phyloP scores from a whole-genome alignment of 305 asterid species.

The Fraxinus sp. region DNA sequence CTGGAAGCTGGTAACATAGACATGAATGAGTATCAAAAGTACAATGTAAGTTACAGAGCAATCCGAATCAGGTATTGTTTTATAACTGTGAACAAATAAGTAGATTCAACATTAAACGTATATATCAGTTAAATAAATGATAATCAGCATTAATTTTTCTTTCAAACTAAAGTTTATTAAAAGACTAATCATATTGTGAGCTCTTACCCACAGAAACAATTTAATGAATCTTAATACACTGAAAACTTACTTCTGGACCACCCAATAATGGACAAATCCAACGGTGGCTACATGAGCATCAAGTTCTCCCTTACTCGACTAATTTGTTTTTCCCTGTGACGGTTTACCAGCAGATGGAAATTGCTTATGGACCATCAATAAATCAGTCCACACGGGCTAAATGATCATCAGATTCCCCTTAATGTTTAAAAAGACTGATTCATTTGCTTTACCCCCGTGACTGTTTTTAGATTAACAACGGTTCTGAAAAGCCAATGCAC shows the following conservation, averaged over 20 bases:
- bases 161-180: neutral
- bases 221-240: neutral
- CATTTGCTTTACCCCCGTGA: neutral
- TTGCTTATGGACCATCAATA: neutral
- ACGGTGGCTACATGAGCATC: neutral
- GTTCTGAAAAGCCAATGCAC: neutral
- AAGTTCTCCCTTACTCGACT: neutral
- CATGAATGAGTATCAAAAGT: neutral
- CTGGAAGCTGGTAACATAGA: conserved; percentile 61
- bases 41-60: conserved; percentile 2
- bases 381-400: neutral
- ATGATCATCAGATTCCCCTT: neutral
- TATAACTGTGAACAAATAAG: neutral
- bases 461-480: neutral
- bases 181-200: neutral
- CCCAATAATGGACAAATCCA: neutral
- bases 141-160: neutral
- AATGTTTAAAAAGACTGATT: neutral
- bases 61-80: neutral
- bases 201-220: neutral
- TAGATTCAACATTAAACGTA: neutral
- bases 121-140: neutral
- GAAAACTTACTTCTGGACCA: neutral
- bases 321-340: neutral
- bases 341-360: neutral